Evolutionary conservation across 2,329 filamentous ascomycete genomes (phyloP).

Genomic region (Colletotrichum musicola): DNA sequence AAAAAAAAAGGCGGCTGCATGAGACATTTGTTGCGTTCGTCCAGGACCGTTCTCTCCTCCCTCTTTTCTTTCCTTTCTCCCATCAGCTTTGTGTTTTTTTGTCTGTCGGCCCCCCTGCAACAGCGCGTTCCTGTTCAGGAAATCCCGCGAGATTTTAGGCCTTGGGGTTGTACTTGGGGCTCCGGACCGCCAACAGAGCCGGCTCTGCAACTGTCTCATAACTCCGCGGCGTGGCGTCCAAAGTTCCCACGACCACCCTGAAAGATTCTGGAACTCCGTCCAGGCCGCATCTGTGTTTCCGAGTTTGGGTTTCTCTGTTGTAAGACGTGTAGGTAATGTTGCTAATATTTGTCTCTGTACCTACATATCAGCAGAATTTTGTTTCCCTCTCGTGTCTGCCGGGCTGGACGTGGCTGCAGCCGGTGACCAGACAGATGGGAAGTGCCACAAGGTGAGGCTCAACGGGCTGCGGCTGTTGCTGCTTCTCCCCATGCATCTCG

Average conservation of each 20-base stretch:
- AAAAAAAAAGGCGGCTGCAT: neutral
- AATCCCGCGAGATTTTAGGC: slow-evolving; percentile 25
- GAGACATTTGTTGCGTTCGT: slow-evolving; percentile 22
- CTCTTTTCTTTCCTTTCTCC: neutral
- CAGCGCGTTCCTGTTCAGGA: slow-evolving; percentile 26
- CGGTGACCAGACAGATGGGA: neutral
- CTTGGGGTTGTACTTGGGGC: slow-evolving; percentile 21
- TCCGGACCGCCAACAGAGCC: slow-evolving; percentile 27
- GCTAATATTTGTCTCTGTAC: neutral
- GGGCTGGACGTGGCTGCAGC: neutral
- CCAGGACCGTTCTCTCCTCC: neutral
- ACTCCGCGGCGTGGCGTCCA: slow-evolving; percentile 30
- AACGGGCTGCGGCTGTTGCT: neutral
- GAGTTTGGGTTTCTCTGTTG: slow-evolving; percentile 15
- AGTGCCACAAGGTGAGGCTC: slow-evolving; percentile 5
- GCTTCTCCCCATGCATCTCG: slow-evolving; percentile 5
- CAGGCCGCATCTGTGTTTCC: slow-evolving; percentile 25
- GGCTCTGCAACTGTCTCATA: slow-evolving; percentile 34
- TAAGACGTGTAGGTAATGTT: slow-evolving; percentile 17
- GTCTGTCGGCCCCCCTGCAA: neutral
- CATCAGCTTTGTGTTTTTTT: neutral
- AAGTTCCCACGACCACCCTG: neutral
- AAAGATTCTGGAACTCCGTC: slow-evolving; percentile 35
- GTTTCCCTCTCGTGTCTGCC: neutral
- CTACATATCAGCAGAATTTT: neutral